Conservation (phyloP, 257 asterid species). For the Primulina huaijiensis region DNA sequence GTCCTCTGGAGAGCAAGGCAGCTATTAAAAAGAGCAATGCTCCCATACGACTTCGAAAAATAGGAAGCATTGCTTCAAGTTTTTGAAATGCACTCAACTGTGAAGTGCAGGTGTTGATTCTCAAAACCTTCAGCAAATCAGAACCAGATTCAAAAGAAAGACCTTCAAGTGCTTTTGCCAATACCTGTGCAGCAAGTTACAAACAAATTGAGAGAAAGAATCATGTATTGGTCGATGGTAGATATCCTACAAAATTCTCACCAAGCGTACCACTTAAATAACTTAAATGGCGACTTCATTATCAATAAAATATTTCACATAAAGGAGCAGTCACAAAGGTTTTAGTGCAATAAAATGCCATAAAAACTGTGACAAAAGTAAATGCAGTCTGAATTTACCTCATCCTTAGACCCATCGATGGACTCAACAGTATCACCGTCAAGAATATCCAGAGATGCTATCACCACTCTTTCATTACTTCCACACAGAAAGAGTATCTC, state of each 20-base stretch:
- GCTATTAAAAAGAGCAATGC: constrained; percentile 91
- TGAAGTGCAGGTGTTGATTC: constrained; percentile 61
- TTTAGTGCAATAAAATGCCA: neutral
- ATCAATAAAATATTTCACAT: neutral
- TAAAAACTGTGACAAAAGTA: constrained; percentile 1
- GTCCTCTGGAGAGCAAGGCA: constrained; percentile 88
- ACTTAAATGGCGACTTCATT: neutral
- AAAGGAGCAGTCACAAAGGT: constrained; percentile 11
- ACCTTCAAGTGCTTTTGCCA: constrained; percentile 68
- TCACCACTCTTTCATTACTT: constrained; percentile 59
- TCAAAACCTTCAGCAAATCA: constrained; percentile 63
- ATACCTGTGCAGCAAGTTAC: constrained; percentile 38
- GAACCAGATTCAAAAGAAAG: constrained; percentile 73
- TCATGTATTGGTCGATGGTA: neutral
- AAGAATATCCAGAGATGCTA: constrained; percentile 59
- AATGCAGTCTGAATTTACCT: constrained; percentile 42
- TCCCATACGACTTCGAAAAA: constrained; percentile 89
- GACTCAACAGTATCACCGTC: constrained; percentile 37
- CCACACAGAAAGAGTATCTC: constrained; percentile 96
- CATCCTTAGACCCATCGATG: constrained; percentile 50
- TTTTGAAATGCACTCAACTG: constrained; percentile 43
- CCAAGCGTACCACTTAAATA: neutral
- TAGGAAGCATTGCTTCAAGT: constrained; percentile 77
- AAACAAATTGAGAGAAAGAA: neutral
- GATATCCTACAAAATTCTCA: constrained; percentile 10